These are phyloP conservation scores for Alternaria sp. DNA, from an alignment of 2,329 filamentous ascomycete genomes.

Conservation along the genomic window DNA sequence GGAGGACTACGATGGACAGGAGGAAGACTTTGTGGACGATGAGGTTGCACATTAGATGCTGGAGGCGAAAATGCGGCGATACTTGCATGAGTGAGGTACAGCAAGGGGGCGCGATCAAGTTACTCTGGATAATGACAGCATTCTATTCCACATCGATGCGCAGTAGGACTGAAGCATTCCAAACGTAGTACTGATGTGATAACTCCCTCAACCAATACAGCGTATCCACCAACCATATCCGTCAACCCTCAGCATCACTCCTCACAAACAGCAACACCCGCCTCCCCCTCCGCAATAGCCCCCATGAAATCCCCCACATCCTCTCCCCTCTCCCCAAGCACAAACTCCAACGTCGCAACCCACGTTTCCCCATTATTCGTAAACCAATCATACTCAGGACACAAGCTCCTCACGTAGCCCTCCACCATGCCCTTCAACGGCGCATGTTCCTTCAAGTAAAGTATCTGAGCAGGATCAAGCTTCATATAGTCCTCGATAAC, in stretches of 20 bases:
- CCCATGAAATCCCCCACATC: slow-evolving; percentile 65
- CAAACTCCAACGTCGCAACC: slow-evolving; percentile 64
- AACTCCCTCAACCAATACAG: too few species aligned
- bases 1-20: background rate
- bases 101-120: too few species aligned
- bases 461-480: slow-evolving; percentile 64
- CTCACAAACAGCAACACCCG: slow-evolving; percentile 63
- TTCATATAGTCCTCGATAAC: slow-evolving; percentile 70
- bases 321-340: slow-evolving; percentile 62
- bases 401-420: slow-evolving; percentile 57
- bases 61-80: too few species aligned
- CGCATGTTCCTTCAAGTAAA: slow-evolving; percentile 64
- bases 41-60: too few species aligned
- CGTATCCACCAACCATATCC: background rate
- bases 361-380: slow-evolving; percentile 69
- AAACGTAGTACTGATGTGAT: too few species aligned
- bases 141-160: too few species aligned
- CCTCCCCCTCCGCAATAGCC: slow-evolving; percentile 71
- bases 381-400: slow-evolving; percentile 60
- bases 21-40: background rate
- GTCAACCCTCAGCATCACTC: background rate
- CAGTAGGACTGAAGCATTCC: too few species aligned
- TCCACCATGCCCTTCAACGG: slow-evolving; percentile 65
- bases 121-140: too few species aligned
- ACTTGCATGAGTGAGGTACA: too few species aligned